Evolutionary conservation across 2,329 filamentous ascomycete genomes (phyloP), one percentile per base, ranked within the genome.

Genomic region (Septoria petroselini): DNA sequence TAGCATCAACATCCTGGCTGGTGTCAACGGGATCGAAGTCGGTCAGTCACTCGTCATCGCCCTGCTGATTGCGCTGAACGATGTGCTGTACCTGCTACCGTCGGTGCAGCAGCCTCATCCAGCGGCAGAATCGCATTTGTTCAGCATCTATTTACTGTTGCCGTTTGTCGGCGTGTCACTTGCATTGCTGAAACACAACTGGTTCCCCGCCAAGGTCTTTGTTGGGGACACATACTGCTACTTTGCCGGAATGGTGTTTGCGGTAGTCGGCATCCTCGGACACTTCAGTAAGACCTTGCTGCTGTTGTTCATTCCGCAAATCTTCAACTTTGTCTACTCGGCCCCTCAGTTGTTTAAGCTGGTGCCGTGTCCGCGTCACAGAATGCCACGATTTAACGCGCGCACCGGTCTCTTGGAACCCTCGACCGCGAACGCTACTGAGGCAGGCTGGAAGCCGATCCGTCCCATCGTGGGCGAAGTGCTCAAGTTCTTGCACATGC

Each of bases 201-300:
- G 90, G 88, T 98, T 90, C 67, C 93, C 93, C 0, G 89, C 91
- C 18, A 84, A 83, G 62, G 93, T 97, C 7, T 98, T 98, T 65
- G 91, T 97, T 7, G 93, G 93, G 48, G 93, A 98, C 71, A 98
- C 93, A 3, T 98, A 97, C 78, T 98, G 93, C 78, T 98, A 98
- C 73, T 96, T 98, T 70, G 93, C 93, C 0, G 93, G 93, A 59
- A 98, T 98, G 90, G 88, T 97, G 31, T 98, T 98, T 68, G 93
- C 91, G 46, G 91, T 96, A 37, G 93, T 97, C 58, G 90, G 89
- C 57, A 97, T 98, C 65, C 79, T 96, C 44, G 93, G 93, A 18
- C 93, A 98, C 73, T 98, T 98, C 74, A 94, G 88, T 75, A 98
- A 98, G 73, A 98, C 93, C 1, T 79, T 98, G 38, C 80, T 95